Percentiles rank a stretch among this genome's conserved stretches.
These are phyloP conservation scores for Elsinoe batatas DNA, from an alignment of 2,329 filamentous ascomycete species.

Conservation along the genomic window DNA sequence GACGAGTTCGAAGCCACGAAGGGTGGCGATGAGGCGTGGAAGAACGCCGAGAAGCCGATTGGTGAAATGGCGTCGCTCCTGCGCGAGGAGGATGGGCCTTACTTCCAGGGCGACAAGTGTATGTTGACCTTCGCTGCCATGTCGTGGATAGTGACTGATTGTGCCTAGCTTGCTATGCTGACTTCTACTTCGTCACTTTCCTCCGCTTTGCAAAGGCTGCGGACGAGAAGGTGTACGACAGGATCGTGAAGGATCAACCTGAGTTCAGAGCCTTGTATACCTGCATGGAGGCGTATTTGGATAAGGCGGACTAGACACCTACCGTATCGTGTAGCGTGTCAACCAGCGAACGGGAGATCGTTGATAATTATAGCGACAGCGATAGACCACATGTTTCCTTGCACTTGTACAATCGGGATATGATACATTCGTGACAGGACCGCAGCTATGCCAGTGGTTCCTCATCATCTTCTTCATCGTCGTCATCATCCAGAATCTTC, in stretches of 20 bases:
- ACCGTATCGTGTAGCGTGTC: background rate
- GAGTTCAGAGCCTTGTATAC: conserved; percentile 4
- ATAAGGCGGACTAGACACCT: background rate
- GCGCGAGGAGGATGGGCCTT: conserved; percentile 50
- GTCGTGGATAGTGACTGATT: background rate
- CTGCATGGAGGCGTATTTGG: background rate
- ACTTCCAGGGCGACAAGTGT: conserved; percentile 46
- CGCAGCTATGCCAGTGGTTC: background rate
- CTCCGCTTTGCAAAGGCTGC: background rate
- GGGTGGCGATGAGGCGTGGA: conserved; percentile 44
- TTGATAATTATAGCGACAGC: background rate
- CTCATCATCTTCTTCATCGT: conserved; percentile 36
- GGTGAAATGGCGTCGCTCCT: conserved; percentile 36
- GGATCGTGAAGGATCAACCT: background rate
- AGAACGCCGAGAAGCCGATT: conserved; percentile 31
- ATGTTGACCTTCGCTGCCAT: background rate
- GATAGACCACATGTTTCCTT: conserved; percentile 3
- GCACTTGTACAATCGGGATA: background rate
- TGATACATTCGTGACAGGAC: background rate
- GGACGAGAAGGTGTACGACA: background rate
- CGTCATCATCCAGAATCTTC: conserved; percentile 45
- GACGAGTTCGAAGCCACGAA: conserved; percentile 35
- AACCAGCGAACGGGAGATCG: background rate
- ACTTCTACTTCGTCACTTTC: background rate
- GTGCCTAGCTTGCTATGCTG: background rate